phyloP scores from a whole-genome alignment of 352 stramenopile genomes.

The Phytophthora pisi region DNA sequence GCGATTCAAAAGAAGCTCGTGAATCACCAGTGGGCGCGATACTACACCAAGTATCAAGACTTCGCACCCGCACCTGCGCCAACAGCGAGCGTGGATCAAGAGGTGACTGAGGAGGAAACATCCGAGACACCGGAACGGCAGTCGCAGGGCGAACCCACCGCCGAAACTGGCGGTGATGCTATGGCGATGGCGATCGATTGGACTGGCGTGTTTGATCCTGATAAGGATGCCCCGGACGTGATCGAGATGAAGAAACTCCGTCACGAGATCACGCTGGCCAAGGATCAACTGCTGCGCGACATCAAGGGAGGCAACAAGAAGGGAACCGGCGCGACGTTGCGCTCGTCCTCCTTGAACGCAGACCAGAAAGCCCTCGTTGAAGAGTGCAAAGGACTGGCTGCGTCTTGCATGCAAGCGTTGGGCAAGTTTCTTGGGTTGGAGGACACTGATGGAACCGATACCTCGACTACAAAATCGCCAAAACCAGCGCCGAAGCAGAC shows the following conservation, averaged over 20 bases:
- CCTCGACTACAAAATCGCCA: neutral
- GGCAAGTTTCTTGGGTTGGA: conserved; percentile 61
- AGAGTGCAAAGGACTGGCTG: conserved; percentile 67
- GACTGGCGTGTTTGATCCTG: conserved; percentile 41
- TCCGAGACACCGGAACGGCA: conserved; percentile 7
- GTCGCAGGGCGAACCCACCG: conserved; percentile 17
- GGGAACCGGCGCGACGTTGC: neutral
- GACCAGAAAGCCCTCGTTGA: conserved; percentile 58
- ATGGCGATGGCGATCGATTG: conserved; percentile 35
- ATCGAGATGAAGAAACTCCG: conserved; percentile 79
- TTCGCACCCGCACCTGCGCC: conserved; percentile 11
- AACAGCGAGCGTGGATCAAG: neutral
- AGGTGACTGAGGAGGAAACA: conserved; percentile 6
- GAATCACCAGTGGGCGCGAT: conserved; percentile 63
- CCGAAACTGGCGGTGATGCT: conserved; percentile 7
- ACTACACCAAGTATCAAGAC: conserved; percentile 55
- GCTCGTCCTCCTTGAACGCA: conserved; percentile 16
- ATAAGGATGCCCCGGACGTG: conserved; percentile 53
- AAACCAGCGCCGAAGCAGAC: conserved; percentile 16
- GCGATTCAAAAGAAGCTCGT: conserved; percentile 63
- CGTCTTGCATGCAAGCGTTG: conserved; percentile 64
- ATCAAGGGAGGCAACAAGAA: conserved; percentile 29
- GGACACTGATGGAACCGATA: conserved; percentile 9
- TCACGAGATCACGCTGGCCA: conserved; percentile 62
- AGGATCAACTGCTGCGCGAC: conserved; percentile 47